Evolutionary conservation across 306 rosid genomes (phyloP).

Genomic region (Clitoria ternatea): DNA sequence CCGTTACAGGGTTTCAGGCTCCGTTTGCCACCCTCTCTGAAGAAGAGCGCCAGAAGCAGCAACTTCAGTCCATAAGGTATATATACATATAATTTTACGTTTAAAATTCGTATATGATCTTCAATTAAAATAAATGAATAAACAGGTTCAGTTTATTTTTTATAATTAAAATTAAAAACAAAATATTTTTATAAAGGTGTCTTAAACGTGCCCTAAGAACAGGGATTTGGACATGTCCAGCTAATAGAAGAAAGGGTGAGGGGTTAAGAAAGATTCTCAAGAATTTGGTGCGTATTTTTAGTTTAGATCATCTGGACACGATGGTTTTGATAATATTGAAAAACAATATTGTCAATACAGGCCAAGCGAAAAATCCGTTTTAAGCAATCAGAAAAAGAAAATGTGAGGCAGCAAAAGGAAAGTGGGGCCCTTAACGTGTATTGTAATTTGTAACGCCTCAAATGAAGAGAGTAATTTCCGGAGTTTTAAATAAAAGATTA

Average conservation of each 20-base stretch:
- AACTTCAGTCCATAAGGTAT: slow-evolving; percentile 65
- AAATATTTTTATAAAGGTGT: too few relatives aligned
- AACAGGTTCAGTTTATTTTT: too few relatives aligned
- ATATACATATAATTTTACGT: background rate
- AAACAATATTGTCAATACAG: background rate
- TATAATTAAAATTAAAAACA: too few relatives aligned
- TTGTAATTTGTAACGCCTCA: background rate
- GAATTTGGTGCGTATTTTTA: too few relatives aligned
- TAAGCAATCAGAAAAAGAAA: background rate
- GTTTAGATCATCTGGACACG: too few relatives aligned
- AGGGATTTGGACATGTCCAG: too few relatives aligned
- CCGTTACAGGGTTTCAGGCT: slow-evolving; percentile 32
- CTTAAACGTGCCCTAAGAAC: too few relatives aligned
- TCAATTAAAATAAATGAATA: background rate
- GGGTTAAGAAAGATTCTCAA: too few relatives aligned
- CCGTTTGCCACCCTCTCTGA: slow-evolving; percentile 48
- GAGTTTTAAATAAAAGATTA: too few relatives aligned
- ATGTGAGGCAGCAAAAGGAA: background rate
- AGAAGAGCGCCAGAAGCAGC: slow-evolving; percentile 54
- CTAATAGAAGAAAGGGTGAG: too few relatives aligned
- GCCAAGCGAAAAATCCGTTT: background rate
- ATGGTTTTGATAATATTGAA: background rate
- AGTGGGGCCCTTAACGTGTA: slow-evolving; percentile 20
- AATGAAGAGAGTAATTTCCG: background rate
- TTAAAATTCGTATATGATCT: background rate